Evolutionary conservation across 2,329 filamentous ascomycete genomes (phyloP), one percentile per base, ranked within the genome.

Genomic region (Phialemonium atrogriseum): DNA sequence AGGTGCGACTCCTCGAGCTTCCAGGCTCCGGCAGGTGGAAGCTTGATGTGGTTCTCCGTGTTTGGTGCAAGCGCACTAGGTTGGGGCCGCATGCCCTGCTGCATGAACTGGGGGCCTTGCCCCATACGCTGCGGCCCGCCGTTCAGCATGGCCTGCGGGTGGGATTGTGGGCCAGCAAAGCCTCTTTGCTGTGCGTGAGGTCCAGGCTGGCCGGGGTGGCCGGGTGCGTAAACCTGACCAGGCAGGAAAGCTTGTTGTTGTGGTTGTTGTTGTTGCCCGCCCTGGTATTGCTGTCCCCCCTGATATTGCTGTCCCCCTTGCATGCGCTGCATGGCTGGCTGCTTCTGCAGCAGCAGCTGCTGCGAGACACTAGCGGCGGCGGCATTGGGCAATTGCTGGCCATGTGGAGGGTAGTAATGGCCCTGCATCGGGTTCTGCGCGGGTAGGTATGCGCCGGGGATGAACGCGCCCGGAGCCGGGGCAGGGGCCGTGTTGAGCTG

Each of bases 1-100:
- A 76, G 53, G 36, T 69, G 60, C 8, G 71, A 75, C 49, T 73
- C 69, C 39, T 74, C 61, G 5, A 70, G 49, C 30, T 64, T 69
- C 70, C 71, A 76, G 12, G 57, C 56, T 1, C 60, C 60, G 0
- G 61, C 63, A 17, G 28, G 28, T 4, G 28, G 28, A 11, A 30
- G 28, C 17, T 21, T 12, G 11, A 30, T 23, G 5, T 30, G 20
- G 19, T 21, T 21, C 24, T 14, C n/a, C 55, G 51, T 2, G 59
- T 61, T 16, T 60, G 59, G 4, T 66, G 52, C 17, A 46, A 56
- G 20, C 62, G 58, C 7, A 62, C 49, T 8, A 61, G 56, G 24
- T 62, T 64, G 28, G 47, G 49, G 11, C 32, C 32, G 32, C 32
- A 50, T 42, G 16, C 24, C 31, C 7, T 27, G 31, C 4, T 23